Evolutionary conservation across 371 early-diverging fungal species (phyloP).

Genomic region (Entomophthora muscae): DNA sequence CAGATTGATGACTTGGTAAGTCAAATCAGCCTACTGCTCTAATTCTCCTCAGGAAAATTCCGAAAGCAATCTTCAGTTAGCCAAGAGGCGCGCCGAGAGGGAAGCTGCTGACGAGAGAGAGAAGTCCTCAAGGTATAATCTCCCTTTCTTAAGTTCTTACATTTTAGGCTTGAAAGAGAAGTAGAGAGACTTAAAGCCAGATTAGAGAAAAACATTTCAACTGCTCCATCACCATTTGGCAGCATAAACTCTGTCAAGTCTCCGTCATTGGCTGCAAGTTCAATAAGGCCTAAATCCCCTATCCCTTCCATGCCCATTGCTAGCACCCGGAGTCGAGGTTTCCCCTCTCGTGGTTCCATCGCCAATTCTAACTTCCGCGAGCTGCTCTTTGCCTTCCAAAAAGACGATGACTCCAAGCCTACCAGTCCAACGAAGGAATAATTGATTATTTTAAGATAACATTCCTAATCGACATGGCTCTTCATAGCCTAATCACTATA

Average conservation of each 20-base stretch:
- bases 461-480: too few species aligned
- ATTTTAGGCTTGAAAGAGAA: slow-evolving; percentile 18
- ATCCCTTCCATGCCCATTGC: too few species aligned
- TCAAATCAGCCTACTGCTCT: neutral
- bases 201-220: slow-evolving; percentile 10
- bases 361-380: slow-evolving; percentile 7
- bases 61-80: slow-evolving; percentile 45
- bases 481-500: too few species aligned
- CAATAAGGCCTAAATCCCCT: neutral
- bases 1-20: slow-evolving; percentile 54
- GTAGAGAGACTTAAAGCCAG: slow-evolving; percentile 18
- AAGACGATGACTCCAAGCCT: neutral
- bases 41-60: slow-evolving; percentile 26
- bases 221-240: neutral
- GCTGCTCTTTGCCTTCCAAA: neutral
- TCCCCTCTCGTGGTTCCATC: neutral
- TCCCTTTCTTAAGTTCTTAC: neutral
- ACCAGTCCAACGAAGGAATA: too few species aligned
- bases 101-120: slow-evolving; percentile 43
- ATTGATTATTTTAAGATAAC: too few species aligned
- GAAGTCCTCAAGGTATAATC: slow-evolving; percentile 16
- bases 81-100: slow-evolving; percentile 57
- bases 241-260: slow-evolving; percentile 4
- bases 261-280: neutral
- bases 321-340: too few species aligned